phyloP scores from a whole-genome alignment of 108 stramenopile species.

The Conticribra guillardii region DNA sequence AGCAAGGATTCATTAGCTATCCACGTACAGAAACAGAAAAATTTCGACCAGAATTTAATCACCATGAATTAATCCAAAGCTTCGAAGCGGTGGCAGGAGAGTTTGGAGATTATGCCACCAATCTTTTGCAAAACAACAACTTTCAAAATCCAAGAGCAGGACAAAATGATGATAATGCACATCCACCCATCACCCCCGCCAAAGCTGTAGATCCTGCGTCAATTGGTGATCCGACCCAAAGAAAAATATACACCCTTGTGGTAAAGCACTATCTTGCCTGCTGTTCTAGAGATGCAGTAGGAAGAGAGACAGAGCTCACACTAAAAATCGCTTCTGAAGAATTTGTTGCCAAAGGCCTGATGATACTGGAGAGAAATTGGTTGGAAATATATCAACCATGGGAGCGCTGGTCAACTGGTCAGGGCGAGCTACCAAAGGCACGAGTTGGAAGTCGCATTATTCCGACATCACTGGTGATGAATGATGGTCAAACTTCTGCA shows the following conservation, averaged over 20 bases:
- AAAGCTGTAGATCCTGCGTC: slow-evolving; percentile 87
- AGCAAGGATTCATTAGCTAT: slow-evolving; percentile 93
- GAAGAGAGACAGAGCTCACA: slow-evolving; percentile 83
- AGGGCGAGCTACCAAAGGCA: slow-evolving; percentile 78
- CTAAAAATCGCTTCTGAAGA: slow-evolving; percentile 89
- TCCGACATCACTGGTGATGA: slow-evolving; percentile 73
- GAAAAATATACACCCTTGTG: slow-evolving; percentile 89
- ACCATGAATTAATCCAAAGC: slow-evolving; percentile 72
- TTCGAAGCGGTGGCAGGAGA: slow-evolving; percentile 63
- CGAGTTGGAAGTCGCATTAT: slow-evolving; percentile 74
- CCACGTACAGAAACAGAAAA: slow-evolving; percentile 98
- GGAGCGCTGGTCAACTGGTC: slow-evolving; percentile 91
- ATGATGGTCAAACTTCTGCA: slow-evolving; percentile 75
- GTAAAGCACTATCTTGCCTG: slow-evolving; percentile 98
- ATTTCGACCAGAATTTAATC: slow-evolving; percentile 92
- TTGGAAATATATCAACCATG: slow-evolving; percentile 89
- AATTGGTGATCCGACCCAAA: slow-evolving; percentile 73
- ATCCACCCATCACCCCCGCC: slow-evolving; percentile 98
- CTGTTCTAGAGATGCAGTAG: slow-evolving; percentile 94
- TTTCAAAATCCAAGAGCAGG: slow-evolving; percentile 87
- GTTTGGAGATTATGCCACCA: slow-evolving; percentile 68
- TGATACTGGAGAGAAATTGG: slow-evolving; percentile 90
- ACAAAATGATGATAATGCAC: slow-evolving; percentile 95
- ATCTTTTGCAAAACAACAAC: slow-evolving; percentile 61
- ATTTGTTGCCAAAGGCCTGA: slow-evolving; percentile 87